These are phyloP conservation scores for Clitoria ternatea DNA, from an alignment of 306 rosid genomes.

Conservation along the genomic window DNA sequence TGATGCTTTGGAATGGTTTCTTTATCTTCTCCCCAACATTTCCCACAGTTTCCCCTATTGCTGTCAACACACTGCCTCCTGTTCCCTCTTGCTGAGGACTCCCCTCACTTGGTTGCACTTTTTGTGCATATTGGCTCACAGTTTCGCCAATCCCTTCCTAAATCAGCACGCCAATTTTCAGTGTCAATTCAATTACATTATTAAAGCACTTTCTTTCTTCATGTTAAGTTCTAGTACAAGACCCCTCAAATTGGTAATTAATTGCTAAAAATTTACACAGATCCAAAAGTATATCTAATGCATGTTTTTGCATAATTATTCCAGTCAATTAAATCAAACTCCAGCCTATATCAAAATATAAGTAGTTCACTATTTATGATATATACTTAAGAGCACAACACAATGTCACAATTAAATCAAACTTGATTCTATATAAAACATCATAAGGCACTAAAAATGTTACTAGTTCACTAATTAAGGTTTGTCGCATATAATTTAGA, in stretches of 20 bases:
- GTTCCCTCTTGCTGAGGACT: not conserved
- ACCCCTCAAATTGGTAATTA: not conserved
- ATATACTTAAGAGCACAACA: not conserved
- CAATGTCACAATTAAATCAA: no score
- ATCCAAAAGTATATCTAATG: no score
- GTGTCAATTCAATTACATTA: not conserved
- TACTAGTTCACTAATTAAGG: not conserved
- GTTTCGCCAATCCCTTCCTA: conserved; percentile 32
- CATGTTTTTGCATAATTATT: not conserved
- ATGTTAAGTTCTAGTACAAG: no score
- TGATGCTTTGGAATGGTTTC: conserved; percentile 17
- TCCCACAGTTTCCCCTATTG: conserved; percentile 12
- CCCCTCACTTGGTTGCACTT: not conserved
- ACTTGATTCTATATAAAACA: not conserved
- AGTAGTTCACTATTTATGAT: not conserved
- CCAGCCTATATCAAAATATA: not conserved
- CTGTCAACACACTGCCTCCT: conserved; percentile 21
- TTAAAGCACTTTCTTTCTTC: not conserved
- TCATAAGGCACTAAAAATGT: not conserved
- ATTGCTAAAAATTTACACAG: not conserved
- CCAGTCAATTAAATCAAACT: not conserved
- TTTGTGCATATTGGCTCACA: conserved; percentile 11
- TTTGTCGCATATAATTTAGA: no score
- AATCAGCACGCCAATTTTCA: conserved; percentile 14
- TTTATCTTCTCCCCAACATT: conserved; percentile 18